Evolutionary conservation across 441 rosid species (phyloP).

Genomic region (Populus hybrid): DNA sequence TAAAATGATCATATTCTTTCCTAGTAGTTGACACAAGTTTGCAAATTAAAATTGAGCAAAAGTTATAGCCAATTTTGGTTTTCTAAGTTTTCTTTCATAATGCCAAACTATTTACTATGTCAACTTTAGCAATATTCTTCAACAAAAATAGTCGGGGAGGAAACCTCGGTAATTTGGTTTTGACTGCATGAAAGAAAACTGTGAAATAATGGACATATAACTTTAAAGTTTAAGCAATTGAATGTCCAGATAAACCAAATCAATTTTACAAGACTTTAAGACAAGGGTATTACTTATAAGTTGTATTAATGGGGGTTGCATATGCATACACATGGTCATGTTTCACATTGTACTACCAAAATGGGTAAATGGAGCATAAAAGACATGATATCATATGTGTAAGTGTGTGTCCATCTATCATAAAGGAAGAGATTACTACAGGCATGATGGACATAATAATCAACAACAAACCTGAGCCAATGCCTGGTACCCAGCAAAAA

Average conservation of each 20-base stretch:
- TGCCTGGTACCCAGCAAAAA: conserved; percentile 98
- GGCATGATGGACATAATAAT: conserved; percentile 8
- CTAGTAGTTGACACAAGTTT: background rate
- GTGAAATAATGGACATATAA: background rate
- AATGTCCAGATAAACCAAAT: background rate
- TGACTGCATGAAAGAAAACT: background rate
- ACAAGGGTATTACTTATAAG: background rate
- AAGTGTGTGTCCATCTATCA: background rate
- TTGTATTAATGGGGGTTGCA: background rate
- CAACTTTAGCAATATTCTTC: background rate
- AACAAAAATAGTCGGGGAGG: background rate
- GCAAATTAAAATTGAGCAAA: background rate
- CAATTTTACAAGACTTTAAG: background rate
- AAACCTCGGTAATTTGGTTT: background rate
- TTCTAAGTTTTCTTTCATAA: background rate
- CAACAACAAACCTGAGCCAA: conserved; percentile 83
- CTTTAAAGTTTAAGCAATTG: background rate
- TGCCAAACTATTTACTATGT: background rate
- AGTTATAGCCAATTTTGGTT: background rate
- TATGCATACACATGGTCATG: background rate
- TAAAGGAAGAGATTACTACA: background rate
- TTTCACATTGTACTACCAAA: background rate
- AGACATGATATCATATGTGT: background rate
- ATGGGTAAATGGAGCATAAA: background rate
- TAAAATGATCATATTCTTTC: background rate